Conservation (phyloP, 1,284 basidiomycete genomes). For the Ceratorhiza oryzae-sativae region DNA sequence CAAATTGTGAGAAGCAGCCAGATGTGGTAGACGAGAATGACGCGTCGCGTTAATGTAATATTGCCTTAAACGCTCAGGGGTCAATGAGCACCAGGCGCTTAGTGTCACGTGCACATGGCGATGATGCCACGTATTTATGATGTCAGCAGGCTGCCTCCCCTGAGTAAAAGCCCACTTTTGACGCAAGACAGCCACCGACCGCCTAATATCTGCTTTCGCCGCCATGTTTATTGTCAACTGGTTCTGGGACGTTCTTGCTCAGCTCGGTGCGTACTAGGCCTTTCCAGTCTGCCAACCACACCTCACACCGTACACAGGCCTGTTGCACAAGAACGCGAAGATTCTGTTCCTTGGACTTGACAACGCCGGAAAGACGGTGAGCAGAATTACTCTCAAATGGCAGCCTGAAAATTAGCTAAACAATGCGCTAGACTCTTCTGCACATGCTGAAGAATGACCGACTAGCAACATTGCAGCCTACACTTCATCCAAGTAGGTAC, state of each 20-base stretch:
- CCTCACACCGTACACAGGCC: constrained; percentile 61
- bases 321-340: constrained; percentile 99
- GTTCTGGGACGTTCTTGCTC: constrained; percentile 93
- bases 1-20: neutral
- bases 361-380: constrained; percentile 98
- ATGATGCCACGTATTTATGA: constrained; percentile 38
- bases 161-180: constrained; percentile 24
- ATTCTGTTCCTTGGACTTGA: constrained; percentile 99
- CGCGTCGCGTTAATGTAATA: constrained; percentile 24
- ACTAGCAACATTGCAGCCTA: constrained; percentile 96
- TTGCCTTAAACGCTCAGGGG: constrained; percentile 4
- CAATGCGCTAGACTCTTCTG: constrained; percentile 79
- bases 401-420: neutral
- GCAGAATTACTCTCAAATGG: constrained; percentile 46
- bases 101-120: constrained; percentile 27
- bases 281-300: neutral
- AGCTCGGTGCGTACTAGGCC: constrained; percentile 70
- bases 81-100: neutral
- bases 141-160: constrained; percentile 34
- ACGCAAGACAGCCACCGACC: constrained; percentile 35
- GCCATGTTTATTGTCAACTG: constrained; percentile 88
- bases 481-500: constrained; percentile 92
- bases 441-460: constrained; percentile 99
- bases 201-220: constrained; percentile 21
- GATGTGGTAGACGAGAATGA: constrained; percentile 15